phyloP scores from a whole-genome alignment of 305 asterid genomes.

The Fraxinus albicans region DNA sequence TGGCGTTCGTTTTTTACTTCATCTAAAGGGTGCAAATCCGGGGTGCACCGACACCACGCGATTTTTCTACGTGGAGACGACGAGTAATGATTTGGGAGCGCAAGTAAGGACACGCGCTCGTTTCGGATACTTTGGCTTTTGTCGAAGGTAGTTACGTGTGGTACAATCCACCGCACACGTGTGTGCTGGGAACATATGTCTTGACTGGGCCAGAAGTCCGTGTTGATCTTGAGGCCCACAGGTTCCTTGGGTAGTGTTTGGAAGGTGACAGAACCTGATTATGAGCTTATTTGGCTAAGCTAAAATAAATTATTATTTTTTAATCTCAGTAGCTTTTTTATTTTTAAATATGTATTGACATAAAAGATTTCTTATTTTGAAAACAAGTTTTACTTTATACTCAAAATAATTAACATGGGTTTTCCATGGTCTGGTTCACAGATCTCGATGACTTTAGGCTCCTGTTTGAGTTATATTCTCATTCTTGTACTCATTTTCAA shows the following conservation, averaged over 20 bases:
- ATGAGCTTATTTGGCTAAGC: not conserved
- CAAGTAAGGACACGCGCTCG: slow-evolving; percentile 24
- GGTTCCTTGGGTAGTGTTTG: not conserved
- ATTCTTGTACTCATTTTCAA: no score
- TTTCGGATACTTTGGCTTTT: slow-evolving; percentile 42
- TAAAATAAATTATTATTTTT: not conserved
- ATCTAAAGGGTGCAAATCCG: not conserved
- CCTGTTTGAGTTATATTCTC: no score
- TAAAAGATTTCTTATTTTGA: no score
- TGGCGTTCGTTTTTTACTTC: slow-evolving; percentile 26
- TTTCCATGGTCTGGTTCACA: not conserved
- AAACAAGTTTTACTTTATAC: no score
- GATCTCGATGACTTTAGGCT: not conserved
- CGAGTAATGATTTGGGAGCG: not conserved
- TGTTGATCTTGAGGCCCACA: slow-evolving; percentile 30
- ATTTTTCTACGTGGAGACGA: not conserved
- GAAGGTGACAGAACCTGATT: not conserved
- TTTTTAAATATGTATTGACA: not conserved
- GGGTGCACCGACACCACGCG: slow-evolving; percentile 16
- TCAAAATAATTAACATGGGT: not conserved
- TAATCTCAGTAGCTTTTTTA: no score
- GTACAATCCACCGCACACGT: slow-evolving; percentile 43
- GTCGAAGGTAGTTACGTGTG: slow-evolving; percentile 32
- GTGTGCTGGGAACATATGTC: slow-evolving; percentile 16
- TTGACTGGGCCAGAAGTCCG: slow-evolving; percentile 31